phyloP scores from a whole-genome alignment of 2,329 filamentous ascomycete genomes.

The Macrophomina pseudophaseolina region DNA sequence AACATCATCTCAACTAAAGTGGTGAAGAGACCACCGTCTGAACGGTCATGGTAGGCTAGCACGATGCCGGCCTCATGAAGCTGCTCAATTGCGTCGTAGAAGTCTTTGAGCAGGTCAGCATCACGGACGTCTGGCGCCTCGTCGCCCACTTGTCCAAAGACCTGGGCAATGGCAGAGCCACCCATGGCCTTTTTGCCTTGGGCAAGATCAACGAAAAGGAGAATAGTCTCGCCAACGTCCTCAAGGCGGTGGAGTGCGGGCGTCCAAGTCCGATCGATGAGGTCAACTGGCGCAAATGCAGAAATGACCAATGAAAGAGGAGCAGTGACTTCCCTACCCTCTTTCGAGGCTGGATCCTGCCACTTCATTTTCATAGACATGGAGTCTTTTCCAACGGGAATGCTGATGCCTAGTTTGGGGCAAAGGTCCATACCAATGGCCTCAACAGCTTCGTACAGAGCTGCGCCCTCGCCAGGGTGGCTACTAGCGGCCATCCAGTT shows the following conservation, averaged over 20 bases:
- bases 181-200: constrained; percentile 81
- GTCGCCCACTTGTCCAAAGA: constrained; percentile 83
- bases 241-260: constrained; percentile 82
- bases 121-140: constrained; percentile 83
- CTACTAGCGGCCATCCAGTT: constrained; percentile 99
- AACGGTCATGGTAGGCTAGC: constrained; percentile 92
- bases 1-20: constrained; percentile 98
- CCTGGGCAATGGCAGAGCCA: constrained; percentile 88
- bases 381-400: constrained; percentile 97
- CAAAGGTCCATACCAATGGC: constrained; percentile 93
- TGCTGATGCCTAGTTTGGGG: constrained; percentile 85
- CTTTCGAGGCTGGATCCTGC: constrained; percentile 71
- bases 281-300: constrained; percentile 82
- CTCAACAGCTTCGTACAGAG: constrained; percentile 89
- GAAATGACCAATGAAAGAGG: constrained; percentile 91
- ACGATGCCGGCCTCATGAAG: constrained; percentile 73
- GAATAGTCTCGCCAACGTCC: constrained; percentile 84
- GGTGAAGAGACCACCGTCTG: constrained; percentile 89
- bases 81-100: constrained; percentile 82
- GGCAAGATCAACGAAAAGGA: constrained; percentile 91
- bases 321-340: constrained; percentile 84
- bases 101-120: constrained; percentile 80
- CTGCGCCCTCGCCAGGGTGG: constrained; percentile 89
- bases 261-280: constrained; percentile 90
- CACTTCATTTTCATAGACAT: constrained; percentile 99